Percentiles rank a stretch among this genome's conserved stretches.
Conservation (phyloP, 106 monocot genomes). For the Phalaenopsis aphrodite region DNA sequence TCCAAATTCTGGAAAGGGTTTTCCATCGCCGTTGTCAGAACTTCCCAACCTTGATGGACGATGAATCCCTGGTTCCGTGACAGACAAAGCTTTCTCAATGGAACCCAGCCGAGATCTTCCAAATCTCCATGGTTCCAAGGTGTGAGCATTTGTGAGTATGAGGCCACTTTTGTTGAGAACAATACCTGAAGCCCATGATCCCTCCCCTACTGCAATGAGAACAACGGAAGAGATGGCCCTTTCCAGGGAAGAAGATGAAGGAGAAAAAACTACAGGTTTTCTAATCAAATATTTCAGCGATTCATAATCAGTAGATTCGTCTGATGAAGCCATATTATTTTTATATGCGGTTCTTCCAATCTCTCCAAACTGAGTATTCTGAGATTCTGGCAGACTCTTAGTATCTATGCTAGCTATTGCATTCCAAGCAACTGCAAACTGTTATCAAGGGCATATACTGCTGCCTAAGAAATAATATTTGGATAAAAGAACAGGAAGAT, state of each 20-base stretch:
- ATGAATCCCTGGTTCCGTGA: neutral
- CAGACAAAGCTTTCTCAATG: constrained; percentile 15
- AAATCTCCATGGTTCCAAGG: constrained; percentile 91
- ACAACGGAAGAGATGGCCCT: constrained; percentile 55
- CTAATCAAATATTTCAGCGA: neutral
- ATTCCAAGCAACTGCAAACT: constrained; percentile 86
- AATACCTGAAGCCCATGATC: constrained; percentile 90
- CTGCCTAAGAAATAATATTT: neutral
- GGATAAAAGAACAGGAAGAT: too few relatives aligned
- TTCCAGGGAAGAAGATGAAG: constrained; percentile 30
- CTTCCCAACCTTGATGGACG: constrained; percentile 10
- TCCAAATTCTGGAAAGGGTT: constrained; percentile 18
- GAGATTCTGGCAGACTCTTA: constrained; percentile 15
- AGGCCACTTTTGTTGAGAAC: constrained; percentile 69
- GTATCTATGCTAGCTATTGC: constrained; percentile 43
- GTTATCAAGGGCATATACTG: neutral
- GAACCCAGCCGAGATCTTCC: constrained; percentile 38
- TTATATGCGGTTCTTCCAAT: constrained; percentile 7
- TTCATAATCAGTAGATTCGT: neutral
- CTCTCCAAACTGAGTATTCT: constrained; percentile 2
- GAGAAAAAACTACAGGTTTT: constrained; percentile 6
- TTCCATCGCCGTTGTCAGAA: constrained; percentile 10
- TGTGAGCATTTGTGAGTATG: constrained; percentile 89
- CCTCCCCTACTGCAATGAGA: constrained; percentile 69
- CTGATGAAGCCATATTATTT: constrained; percentile 1